Base-by-base conservation (phyloP, 192 early-diverging fungal species). In the Rhizophlyctis rosea region DNA sequence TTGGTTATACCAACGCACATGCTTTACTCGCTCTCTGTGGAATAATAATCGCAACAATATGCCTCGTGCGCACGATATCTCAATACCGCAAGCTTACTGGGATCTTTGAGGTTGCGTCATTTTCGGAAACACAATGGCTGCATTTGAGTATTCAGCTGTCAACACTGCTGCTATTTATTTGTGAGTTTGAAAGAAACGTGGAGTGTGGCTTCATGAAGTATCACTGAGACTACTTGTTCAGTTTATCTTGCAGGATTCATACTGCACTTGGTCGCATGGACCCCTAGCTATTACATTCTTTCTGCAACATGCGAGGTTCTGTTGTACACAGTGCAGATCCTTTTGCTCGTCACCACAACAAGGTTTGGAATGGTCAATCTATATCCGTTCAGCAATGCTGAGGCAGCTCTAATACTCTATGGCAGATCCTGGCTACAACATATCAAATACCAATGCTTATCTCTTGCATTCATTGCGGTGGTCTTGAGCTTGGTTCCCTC, bases 1-100 rank as follows among this genome's bases (percentile, higher is more conserved):
- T 57, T 34, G 56, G 56, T n/a, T 57, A 33, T 34, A 33, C 56
- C 18, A 31, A 24, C 21, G 56, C 56, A 9, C 56, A 57, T 2
- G 28, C 32, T 18, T 14, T 25, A 16, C 56, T 57, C n/a, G 56
- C 56, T 18, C 24, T 57, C 2, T 25, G 18, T 18, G 32, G 56
- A 11, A 28, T 57, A 28, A 9, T 57, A 13, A 31, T 24, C 13
- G 21, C 56, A 18, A 1, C 34, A 16, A 16, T 34, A 24, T 33
- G 28, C n/a, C 14, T 18, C n/a, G 11, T 28, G 18, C 27, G 3
- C 30, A 57, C 56, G 18, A 21, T 57, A 35, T 16, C 18, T 31
- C 56, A 57, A 24, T 57, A 57, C 34, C 25, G 34, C 28, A 24
- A 32, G 18, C 34, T 57, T 1, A 57, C 56, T 34, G 32, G n/a